A percentile compares a stretch with the other conserved stretches of the same genome.
Conservation (phyloP, 116 monocot species). For the Papilionanthe hybrid region DNA sequence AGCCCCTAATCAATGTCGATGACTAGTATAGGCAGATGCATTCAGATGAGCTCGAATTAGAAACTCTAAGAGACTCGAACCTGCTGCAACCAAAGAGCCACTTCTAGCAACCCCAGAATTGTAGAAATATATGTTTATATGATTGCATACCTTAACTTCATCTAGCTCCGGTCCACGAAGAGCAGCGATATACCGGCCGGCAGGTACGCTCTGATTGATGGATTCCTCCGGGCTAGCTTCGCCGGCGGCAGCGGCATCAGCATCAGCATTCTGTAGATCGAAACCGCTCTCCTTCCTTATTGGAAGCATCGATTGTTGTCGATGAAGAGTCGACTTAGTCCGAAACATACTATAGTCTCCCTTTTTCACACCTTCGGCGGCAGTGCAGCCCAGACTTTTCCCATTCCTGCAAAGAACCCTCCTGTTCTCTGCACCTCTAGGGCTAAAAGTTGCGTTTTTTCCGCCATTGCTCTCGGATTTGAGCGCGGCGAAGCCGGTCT, state of each 20-base stretch:
- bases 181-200: constrained; percentile 83
- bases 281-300: constrained; percentile 26
- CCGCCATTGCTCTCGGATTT: constrained; percentile 15
- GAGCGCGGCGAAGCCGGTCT: constrained; percentile 32
- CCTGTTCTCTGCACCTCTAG: constrained; percentile 7
- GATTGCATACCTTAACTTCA: constrained; percentile 53
- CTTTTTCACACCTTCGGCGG: constrained; percentile 13
- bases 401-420: constrained; percentile 26
- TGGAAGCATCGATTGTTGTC: constrained; percentile 59
- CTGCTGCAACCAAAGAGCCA: no score
- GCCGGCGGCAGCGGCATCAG: background rate
- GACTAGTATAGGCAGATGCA: no score
- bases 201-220: constrained; percentile 38
- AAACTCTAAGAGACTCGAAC: no score
- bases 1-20: no score
- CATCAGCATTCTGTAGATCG: constrained; percentile 14
- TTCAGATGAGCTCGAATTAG: no score
- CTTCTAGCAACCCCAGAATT: no score
- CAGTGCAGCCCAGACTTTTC: constrained; percentile 27
- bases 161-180: constrained; percentile 84
- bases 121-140: background rate
- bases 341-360: constrained; percentile 81
- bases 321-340: constrained; percentile 61
- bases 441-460: background rate
- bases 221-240: constrained; percentile 8